phyloP scores from a whole-genome alignment of 1,284 basidiomycete species.

The Ceratobasidium sp. region DNA sequence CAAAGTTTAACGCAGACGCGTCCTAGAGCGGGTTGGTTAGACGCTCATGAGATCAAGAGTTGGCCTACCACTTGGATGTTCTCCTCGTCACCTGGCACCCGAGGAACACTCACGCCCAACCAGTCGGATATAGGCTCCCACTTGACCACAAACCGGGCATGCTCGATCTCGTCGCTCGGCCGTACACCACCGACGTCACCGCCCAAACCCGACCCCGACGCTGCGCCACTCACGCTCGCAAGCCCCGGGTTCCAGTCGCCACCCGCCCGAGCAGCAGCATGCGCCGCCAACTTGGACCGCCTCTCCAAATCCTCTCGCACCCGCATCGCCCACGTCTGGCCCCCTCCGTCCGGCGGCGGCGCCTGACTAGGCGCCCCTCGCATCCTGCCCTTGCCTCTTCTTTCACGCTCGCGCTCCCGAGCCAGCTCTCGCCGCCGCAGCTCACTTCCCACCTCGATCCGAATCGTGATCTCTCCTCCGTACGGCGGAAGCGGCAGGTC shows the following conservation, averaged over 20 bases:
- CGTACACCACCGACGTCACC: conserved; percentile 1
- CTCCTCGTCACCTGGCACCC: conserved; percentile 13
- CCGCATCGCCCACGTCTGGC: conserved; percentile 14
- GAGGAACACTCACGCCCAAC: conserved; percentile 50
- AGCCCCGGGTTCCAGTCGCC: conserved; percentile 44
- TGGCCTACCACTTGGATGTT: conserved; percentile 34
- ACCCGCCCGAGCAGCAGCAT: conserved; percentile 48
- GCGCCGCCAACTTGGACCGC: conserved; percentile 18
- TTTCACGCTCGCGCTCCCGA: conserved; percentile 1
- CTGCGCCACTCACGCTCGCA: conserved; percentile 8
- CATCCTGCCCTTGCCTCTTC: neutral
- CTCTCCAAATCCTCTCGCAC: conserved; percentile 16
- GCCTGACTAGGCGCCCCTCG: neutral
- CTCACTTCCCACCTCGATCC: conserved; percentile 48
- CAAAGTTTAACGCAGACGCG: conserved; percentile 71
- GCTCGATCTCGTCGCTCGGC: conserved; percentile 75
- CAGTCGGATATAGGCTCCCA: conserved; percentile 72
- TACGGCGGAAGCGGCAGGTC: conserved; percentile 53
- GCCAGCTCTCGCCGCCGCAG: neutral
- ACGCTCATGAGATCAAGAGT: neutral
- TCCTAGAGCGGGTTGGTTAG: conserved; percentile 54
- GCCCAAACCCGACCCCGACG: neutral
- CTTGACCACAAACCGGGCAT: conserved; percentile 59
- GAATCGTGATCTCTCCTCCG: conserved; percentile 63
- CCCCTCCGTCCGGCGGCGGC: conserved; percentile 46